A percentile compares a stretch with the other conserved stretches of the same genome.
Conservation (phyloP, 2,329 filamentous ascomycete genomes). For the Arthrobotrys musiformis region DNA sequence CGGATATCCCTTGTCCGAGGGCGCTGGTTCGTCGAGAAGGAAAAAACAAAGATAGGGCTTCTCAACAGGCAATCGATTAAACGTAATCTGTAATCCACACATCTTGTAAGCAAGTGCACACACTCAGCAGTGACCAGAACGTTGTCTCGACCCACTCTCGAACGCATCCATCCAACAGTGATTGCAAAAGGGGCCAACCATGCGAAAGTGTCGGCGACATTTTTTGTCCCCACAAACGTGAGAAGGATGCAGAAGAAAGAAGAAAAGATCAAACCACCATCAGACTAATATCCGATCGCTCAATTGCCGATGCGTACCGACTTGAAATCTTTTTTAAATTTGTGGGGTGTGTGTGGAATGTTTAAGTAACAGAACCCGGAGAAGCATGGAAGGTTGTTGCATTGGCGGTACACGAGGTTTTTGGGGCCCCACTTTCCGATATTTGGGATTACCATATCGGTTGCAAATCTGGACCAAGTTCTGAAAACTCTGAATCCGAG, state of each 20-base stretch:
- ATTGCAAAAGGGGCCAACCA: background rate
- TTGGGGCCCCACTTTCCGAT: conserved; percentile 51
- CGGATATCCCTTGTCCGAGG: no score
- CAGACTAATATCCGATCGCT: conserved; percentile 49
- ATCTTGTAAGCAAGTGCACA: background rate
- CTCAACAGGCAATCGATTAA: conserved; percentile 12
- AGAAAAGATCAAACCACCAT: conserved; percentile 19
- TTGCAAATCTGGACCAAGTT: conserved; percentile 18
- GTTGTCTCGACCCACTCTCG: conserved; percentile 1
- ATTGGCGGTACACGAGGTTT: conserved; percentile 2
- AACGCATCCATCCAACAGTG: conserved; percentile 7
- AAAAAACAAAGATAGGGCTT: background rate
- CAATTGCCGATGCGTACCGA: conserved; percentile 52
- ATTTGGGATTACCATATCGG: conserved; percentile 41
- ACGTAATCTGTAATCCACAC: background rate
- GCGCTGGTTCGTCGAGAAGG: background rate
- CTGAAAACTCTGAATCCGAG: conserved; percentile 15
- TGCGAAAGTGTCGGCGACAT: conserved; percentile 18
- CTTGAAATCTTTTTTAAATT: conserved; percentile 7
- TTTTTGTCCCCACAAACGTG: background rate
- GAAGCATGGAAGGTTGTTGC: background rate
- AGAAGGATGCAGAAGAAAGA: background rate
- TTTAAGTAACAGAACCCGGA: background rate
- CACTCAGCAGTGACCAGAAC: background rate
- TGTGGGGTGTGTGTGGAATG: conserved; percentile 27